Conservation (phyloP, 2,329 filamentous ascomycete genomes). For the Colletotrichum sp. region DNA sequence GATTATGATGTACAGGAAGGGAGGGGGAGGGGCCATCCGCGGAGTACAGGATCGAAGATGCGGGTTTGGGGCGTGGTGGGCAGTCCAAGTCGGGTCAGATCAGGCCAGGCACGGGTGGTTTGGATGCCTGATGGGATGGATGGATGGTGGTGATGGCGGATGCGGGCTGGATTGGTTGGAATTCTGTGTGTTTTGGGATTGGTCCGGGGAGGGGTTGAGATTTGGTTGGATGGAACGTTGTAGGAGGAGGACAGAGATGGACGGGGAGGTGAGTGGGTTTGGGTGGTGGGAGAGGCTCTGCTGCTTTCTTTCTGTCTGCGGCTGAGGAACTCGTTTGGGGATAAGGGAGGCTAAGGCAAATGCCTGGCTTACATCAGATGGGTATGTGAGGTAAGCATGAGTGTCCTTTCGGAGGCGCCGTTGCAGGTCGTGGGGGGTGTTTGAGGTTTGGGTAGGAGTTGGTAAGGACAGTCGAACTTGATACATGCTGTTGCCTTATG, state of each 20-base stretch:
- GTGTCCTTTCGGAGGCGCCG: not conserved
- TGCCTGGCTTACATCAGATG: not conserved
- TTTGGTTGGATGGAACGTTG: not conserved
- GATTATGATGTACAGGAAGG: not conserved
- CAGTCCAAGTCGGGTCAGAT: not conserved
- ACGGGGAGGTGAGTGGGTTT: not conserved
- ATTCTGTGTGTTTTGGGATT: not conserved
- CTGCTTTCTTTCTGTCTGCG: not conserved
- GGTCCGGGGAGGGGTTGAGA: not conserved
- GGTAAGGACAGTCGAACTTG: not conserved
- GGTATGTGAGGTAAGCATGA: not conserved
- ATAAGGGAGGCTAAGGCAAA: too few relatives aligned
- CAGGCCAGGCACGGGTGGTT: not conserved
- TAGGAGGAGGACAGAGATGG: not conserved
- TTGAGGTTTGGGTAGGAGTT: not conserved
- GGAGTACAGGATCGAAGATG: constrained; percentile 14
- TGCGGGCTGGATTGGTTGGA: not conserved
- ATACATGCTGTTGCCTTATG: not conserved
- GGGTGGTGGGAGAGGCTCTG: not conserved
- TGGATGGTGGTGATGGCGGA: not conserved
- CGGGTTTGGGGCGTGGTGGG: not conserved
- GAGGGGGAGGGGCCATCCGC: not conserved
- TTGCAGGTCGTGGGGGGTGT: not conserved
- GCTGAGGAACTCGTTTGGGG: too few relatives aligned
- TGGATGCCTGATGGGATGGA: not conserved